Base-by-base conservation (phyloP, 23 red algal genomes). In the Gracilaria gracilis region DNA sequence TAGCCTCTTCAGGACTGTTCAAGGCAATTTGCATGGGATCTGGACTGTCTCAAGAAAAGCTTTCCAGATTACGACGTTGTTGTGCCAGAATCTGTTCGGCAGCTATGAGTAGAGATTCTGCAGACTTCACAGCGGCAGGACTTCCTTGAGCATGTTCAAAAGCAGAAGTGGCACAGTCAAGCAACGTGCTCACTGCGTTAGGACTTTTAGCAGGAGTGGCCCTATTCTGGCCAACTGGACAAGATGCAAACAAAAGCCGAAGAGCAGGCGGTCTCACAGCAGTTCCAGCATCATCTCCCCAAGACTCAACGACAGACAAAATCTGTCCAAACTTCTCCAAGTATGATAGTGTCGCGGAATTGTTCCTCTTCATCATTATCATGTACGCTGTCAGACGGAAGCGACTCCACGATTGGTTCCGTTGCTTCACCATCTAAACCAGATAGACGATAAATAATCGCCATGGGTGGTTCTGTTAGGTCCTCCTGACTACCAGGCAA, bases 401-500 rank as follows among this genome's bases (percentile, higher is more conserved):
- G 42, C 25, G 86, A 86, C 32, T 93, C 82, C 46, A 98, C 59
- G 9, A 91, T 90, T 32, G 90, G 84, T 80, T 98, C 95, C 28
- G 91, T 98, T 65, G 91, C 84, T 78, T 98, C 91, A 9, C 91
- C 95, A 75, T 98, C 95, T 55, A 98, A 76, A 11, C 95, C 95
- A 47, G 95, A 79, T 23, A 98, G 71, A 24, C 95, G 86, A 40
- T 94, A 98, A 13, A 98, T 74, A 28, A 77, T 77, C 42, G 50
- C 72, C 72, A 77, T 77, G 8, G 72, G 38, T 50, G 72, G 40
- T 50, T 77, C 42, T 27, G 42, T 27, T 77, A 27, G 17, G 19
- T 77, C 72, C 50, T 77, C 72, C 50, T 51, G 72, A 12, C 72
- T 50, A 15, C 72, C 27, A 50, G 72, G 1, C 19, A 50, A 25